Percentiles rank a stretch among this genome's conserved stretches.
phyloP scores from a whole-genome alignment of 2,329 filamentous ascomycete species.

The Bipolaris zeicola region DNA sequence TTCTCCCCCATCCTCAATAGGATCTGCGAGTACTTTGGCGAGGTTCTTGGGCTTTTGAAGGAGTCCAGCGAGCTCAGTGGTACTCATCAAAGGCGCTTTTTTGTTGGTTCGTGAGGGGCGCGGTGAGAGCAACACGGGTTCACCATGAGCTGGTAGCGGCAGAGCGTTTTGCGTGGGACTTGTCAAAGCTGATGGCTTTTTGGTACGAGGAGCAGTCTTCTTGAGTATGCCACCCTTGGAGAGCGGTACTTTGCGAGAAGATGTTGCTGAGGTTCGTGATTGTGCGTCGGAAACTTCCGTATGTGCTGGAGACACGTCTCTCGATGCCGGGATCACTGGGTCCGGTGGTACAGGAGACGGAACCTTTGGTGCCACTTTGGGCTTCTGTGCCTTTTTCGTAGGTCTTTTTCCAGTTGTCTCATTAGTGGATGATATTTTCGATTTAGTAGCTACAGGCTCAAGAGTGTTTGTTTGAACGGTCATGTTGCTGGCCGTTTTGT shows the following conservation, averaged over 20 bases:
- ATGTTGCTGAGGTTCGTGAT: constrained; percentile 20
- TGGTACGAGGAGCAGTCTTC: constrained; percentile 15
- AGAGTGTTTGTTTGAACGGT: background rate
- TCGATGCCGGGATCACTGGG: background rate
- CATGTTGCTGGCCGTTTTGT: background rate
- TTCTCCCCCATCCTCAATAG: constrained; percentile 29
- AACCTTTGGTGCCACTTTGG: background rate
- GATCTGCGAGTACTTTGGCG: constrained; percentile 23
- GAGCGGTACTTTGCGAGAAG: constrained; percentile 21
- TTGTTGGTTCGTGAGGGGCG: constrained; percentile 27
- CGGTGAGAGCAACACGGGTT: constrained; percentile 23
- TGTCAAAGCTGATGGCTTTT: constrained; percentile 4
- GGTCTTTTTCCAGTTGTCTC: background rate
- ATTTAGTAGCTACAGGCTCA: background rate
- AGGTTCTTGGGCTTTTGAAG: constrained; percentile 28
- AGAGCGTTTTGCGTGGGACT: constrained; percentile 1
- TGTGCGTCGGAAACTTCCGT: constrained; percentile 9
- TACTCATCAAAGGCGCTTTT: constrained; percentile 33
- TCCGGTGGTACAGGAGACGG: constrained; percentile 5
- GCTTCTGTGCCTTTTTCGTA: constrained; percentile 3
- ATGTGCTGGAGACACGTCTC: constrained; percentile 11
- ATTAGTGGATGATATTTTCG: background rate
- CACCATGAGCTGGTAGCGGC: constrained; percentile 9
- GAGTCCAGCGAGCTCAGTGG: constrained; percentile 34
- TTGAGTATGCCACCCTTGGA: constrained; percentile 40